These are phyloP conservation scores for Phytophthora pistaciae DNA, from an alignment of 352 stramenopile species.

Conservation along the genomic window DNA sequence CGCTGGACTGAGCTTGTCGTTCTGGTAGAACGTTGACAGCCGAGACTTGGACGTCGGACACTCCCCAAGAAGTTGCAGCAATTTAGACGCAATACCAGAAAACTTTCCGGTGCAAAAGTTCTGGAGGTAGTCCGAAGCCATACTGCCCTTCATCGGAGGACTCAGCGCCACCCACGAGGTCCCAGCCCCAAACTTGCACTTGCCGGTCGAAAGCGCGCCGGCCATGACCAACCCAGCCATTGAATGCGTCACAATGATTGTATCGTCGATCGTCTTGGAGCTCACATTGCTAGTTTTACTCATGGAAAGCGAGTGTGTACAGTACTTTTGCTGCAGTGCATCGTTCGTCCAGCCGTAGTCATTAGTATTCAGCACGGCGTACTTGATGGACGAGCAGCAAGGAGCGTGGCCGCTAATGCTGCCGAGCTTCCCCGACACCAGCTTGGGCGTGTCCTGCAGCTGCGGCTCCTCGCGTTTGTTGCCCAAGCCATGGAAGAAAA, in stretches of 20 bases:
- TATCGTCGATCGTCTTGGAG: constrained; percentile 6
- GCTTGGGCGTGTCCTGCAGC: constrained; percentile 8
- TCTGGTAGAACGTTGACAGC: constrained; percentile 32
- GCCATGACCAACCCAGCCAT: constrained; percentile 20
- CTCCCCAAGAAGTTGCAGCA: background rate
- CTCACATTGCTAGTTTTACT: constrained; percentile 6
- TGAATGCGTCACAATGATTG: constrained; percentile 17
- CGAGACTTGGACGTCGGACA: constrained; percentile 23
- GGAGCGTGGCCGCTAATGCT: constrained; percentile 10
- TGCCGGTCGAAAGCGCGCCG: constrained; percentile 4
- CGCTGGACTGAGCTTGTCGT: constrained; percentile 14
- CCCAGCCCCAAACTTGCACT: constrained; percentile 16
- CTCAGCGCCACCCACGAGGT: constrained; percentile 36
- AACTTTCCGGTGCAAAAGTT: constrained; percentile 1
- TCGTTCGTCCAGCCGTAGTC: constrained; percentile 15
- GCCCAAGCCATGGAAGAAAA: constrained; percentile 20
- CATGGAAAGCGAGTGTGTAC: constrained; percentile 2
- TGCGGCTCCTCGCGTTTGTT: constrained; percentile 5
- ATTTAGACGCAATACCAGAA: background rate
- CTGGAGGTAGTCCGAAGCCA: constrained; percentile 1
- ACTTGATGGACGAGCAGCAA: constrained; percentile 17
- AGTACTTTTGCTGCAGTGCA: constrained; percentile 14
- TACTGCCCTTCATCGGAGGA: constrained; percentile 16
- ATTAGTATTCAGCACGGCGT: constrained; percentile 11
- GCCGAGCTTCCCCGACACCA: background rate